Evolutionary conservation across 2,329 filamentous ascomycete genomes (phyloP), one percentile per base, ranked within the genome.

Genomic region (Akanthomyces dipterigenus): DNA sequence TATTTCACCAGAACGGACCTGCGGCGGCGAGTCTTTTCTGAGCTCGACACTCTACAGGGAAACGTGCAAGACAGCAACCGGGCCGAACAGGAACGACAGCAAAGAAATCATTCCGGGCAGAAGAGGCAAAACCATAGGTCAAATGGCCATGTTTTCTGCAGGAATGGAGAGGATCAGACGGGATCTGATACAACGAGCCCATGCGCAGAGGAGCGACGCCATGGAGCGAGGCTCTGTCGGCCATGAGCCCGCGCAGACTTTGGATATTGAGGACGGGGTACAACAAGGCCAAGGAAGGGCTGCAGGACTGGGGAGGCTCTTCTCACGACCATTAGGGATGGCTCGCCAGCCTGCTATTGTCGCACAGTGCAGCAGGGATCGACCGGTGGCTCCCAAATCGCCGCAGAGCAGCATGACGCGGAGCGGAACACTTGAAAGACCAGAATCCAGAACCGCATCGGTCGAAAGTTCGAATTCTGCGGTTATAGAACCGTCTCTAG

Each of bases 301-400:
- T 28, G 6, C 14, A 1, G 12, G 58, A 22, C 14, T 55, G n/a
- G 18, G 42, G n/a, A 11, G 20, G 11, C 7, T 43, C 5, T 22
- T 61, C 5, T 48, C 34, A 12, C n/a, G 40, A 7, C 58, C 40
- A 26, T 22, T 61, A 20, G 16, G 31, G 11, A 16, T 48, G 4
- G 4, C 28, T 43, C 45, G 46, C 5, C 31, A 45, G 5, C 24
- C 49, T 24, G 31, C 1, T 6, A 18, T 9, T n/a, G 26, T n/a
- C 24, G 22, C 16, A 3, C 31, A n/a, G 22, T 16, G 14, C 2
- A 20, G 20, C 31, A 71, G 73, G 36, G 70, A 77, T 58, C 70
- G 73, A 61, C 53, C 48, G 7, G 54, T 48, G 48, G 46, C 22
- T 22, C 60, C 60, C 26, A 62, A 62, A 31, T 58, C 60, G 3